These are phyloP conservation scores for Hygrocybe coccinea DNA, from an alignment of 768 basidiomycete species.

Conservation along the genomic window DNA sequence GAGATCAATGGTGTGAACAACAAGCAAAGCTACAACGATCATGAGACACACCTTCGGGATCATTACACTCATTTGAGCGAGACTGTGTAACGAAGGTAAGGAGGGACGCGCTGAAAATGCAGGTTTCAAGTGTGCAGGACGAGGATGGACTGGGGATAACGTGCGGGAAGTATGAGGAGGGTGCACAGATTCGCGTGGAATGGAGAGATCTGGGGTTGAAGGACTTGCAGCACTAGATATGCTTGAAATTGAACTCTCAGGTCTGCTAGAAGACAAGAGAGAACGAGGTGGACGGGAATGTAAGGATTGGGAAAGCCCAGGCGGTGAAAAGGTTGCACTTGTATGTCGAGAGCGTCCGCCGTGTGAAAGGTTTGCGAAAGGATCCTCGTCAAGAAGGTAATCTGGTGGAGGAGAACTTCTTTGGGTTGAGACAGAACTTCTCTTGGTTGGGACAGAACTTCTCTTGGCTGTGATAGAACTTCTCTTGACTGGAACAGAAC, in stretches of 20 bases:
- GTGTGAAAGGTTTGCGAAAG: slow-evolving; percentile 55
- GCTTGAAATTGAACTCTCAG: neutral
- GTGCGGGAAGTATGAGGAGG: slow-evolving; percentile 5
- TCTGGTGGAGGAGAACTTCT: slow-evolving; percentile 35
- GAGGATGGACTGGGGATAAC: slow-evolving; percentile 17
- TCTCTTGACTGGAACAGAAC: no score
- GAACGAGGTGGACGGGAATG: slow-evolving; percentile 8
- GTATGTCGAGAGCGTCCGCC: slow-evolving; percentile 6
- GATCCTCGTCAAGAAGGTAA: slow-evolving; percentile 66
- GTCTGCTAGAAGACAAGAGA: slow-evolving; percentile 6
- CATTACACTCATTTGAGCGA: slow-evolving; percentile 46
- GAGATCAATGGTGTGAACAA: slow-evolving; percentile 1
- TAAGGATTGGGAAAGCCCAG: neutral
- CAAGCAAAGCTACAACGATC: slow-evolving; percentile 7
- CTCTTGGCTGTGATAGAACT: slow-evolving; percentile 10
- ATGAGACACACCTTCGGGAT: slow-evolving; percentile 42
- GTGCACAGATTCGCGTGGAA: neutral
- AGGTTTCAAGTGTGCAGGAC: slow-evolving; percentile 43
- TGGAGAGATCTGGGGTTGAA: neutral
- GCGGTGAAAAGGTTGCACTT: neutral
- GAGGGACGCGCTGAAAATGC: slow-evolving; percentile 48
- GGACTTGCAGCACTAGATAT: neutral
- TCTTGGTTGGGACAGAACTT: slow-evolving; percentile 31
- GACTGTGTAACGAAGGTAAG: slow-evolving; percentile 45
- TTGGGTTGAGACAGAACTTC: slow-evolving; percentile 30